Base-by-base conservation (phyloP, 148 eudicot genomes). In the Silene uniflora region DNA sequence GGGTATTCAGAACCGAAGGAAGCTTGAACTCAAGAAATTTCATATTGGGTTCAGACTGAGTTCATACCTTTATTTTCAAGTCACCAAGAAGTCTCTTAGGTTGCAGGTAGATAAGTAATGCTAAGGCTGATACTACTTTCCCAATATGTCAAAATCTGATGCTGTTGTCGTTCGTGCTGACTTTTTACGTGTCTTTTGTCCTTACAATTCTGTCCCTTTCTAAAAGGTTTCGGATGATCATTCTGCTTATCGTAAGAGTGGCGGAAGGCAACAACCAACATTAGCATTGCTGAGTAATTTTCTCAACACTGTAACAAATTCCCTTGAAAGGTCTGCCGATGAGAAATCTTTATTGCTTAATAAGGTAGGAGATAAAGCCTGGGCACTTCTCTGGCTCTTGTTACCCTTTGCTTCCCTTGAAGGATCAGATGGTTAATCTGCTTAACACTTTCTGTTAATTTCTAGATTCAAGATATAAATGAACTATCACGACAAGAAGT, bases 401-500 rank as follows among this genome's bases (percentile, higher is more conserved):
- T 32, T 46, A 44, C 1, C 25, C 10, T 42, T 54, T 71, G 46
- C 74, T 29, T 22, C 47, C 46, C 73, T 75, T 66, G 73, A 76
- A 25, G 60, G 72, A 18, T 44, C 16, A 21, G 61, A 44, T 44
- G 59, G 74, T 23, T 55, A 49, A 42, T 69, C 52, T 71, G 13
- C 64, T 71, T 72, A 21, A 79, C 46, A 14, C 32, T 47, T 54
- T 32, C 67, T 69, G 5, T 72, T 55, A 58, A 22, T 76, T 76
- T 86, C 59, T 73, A 95, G 99, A 92, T 92, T 81, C 91, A 87
- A 87, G 97, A 95, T 76, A 83, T 95, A 78, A 95, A 95, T 83
- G 99, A 95, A 76, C 79, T 92, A 71, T 92, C 99, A 79, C 87
- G 99, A 68, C 99, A 91, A 78, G 99, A 95, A 83, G 98, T 95